phyloP scores from a whole-genome alignment of 257 asterid species.

The Solanum infundibuliforme region DNA sequence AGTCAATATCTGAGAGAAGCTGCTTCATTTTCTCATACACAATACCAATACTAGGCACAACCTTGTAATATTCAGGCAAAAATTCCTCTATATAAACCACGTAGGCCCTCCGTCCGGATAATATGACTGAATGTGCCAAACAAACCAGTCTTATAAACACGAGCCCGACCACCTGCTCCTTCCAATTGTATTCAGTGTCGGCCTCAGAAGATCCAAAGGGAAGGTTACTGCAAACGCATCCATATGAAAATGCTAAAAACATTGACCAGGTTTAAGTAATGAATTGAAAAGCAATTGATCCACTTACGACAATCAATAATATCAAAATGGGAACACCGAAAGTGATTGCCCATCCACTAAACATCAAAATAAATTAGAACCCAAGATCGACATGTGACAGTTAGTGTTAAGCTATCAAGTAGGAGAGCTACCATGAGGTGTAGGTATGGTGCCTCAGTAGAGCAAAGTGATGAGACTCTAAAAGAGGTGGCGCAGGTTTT shows the following conservation, averaged over 20 bases:
- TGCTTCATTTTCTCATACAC: slow-evolving; percentile 70
- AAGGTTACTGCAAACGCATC: slow-evolving; percentile 48
- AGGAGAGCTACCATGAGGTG: background rate
- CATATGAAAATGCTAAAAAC: background rate
- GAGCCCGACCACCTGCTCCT: slow-evolving; percentile 78
- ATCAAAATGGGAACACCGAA: background rate
- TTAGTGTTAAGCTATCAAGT: background rate
- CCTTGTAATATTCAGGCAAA: slow-evolving; percentile 75
- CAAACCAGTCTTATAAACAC: slow-evolving; percentile 48
- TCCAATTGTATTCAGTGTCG: slow-evolving; percentile 68
- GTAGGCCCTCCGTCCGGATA: slow-evolving; percentile 42
- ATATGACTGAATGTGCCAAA: slow-evolving; percentile 53
- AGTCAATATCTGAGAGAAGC: slow-evolving; percentile 41
- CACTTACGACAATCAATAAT: background rate
- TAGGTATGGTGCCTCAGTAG: background rate
- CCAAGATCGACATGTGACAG: background rate
- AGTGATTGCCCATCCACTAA: background rate
- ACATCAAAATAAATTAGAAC: background rate
- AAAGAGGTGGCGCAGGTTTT: background rate
- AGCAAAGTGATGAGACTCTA: background rate
- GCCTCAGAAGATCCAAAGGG: slow-evolving; percentile 74
- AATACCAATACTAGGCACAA: slow-evolving; percentile 69
- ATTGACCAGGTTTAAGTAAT: background rate
- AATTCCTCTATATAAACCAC: slow-evolving; percentile 68
- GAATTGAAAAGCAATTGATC: background rate